A percentile compares a stretch with the other conserved stretches of the same genome.
Conservation (phyloP, 2,329 filamentous ascomycete genomes). For the Esteya vermicola region DNA sequence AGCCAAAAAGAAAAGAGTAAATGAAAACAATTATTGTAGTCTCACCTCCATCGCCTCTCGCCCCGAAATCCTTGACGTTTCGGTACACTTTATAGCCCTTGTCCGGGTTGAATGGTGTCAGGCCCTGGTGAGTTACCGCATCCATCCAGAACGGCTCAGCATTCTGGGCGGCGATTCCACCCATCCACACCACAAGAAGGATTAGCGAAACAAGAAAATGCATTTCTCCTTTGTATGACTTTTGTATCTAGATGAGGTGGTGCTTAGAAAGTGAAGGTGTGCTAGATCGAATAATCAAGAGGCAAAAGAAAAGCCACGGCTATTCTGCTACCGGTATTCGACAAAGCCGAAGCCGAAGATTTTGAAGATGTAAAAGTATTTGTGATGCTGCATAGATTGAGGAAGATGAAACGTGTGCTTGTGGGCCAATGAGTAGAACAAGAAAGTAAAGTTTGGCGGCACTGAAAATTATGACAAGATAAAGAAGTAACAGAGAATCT, state of each 20-base stretch:
- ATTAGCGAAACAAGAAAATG: not conserved
- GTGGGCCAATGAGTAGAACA: too few relatives aligned
- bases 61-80: conserved; percentile 29
- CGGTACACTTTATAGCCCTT: conserved; percentile 13
- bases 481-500: too few relatives aligned
- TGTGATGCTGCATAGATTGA: too few relatives aligned
- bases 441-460: too few relatives aligned
- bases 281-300: too few relatives aligned
- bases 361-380: too few relatives aligned
- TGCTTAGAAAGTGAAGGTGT: too few relatives aligned
- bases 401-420: too few relatives aligned
- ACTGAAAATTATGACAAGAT: too few relatives aligned
- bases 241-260: not conserved
- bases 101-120: conserved; percentile 29
- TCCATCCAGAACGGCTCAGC: conserved; percentile 25
- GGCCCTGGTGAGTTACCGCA: conserved; percentile 29
- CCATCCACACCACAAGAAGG: not conserved
- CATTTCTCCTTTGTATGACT: conserved; percentile 1
- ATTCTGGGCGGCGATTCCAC: conserved; percentile 7
- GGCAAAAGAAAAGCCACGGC: too few relatives aligned
- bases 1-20: not conserved
- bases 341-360: too few relatives aligned
- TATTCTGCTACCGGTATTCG: too few relatives aligned
- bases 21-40: not conserved
- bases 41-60: conserved; percentile 51